phyloP scores from a whole-genome alignment of 306 rosid genomes.

The Senna tora region DNA sequence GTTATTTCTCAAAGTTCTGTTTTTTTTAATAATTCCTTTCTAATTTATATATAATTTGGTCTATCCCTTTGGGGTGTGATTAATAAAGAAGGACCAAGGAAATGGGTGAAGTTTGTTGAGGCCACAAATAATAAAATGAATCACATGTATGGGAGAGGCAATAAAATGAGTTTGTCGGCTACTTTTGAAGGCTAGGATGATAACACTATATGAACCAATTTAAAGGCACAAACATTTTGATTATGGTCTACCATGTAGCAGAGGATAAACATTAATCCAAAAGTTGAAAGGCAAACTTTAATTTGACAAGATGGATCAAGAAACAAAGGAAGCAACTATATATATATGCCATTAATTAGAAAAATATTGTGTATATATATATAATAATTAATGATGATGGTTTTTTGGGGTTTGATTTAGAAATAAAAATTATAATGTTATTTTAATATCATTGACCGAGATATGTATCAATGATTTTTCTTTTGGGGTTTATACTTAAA shows the following conservation, averaged over 20 bases:
- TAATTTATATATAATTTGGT: constrained; percentile 10
- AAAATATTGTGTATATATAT: too few relatives aligned
- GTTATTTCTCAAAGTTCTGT: constrained; percentile 32
- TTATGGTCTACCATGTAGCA: constrained; percentile 74
- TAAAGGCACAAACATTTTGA: constrained; percentile 69
- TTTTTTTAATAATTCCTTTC: neutral
- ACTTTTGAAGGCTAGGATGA: constrained; percentile 69
- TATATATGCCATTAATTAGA: constrained; percentile 34
- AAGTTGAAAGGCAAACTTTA: constrained; percentile 54
- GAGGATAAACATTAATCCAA: constrained; percentile 70
- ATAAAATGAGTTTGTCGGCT: constrained; percentile 93
- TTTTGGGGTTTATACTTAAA: neutral
- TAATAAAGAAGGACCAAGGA: constrained; percentile 55
- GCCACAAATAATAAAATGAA: constrained; percentile 67
- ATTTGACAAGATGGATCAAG: constrained; percentile 66
- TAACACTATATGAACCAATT: constrained; percentile 48
- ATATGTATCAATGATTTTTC: too few relatives aligned
- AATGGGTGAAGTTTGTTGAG: constrained; percentile 67
- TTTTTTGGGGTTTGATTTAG: neutral
- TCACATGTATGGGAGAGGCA: constrained; percentile 72
- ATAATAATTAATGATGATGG: neutral
- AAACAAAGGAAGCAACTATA: constrained; percentile 3
- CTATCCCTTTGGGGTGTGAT: constrained; percentile 26
- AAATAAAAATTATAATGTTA: too few relatives aligned
- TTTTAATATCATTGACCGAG: too few relatives aligned